A percentile compares a stretch with the other conserved stretches of the same genome.
Evolutionary conservation across 345 rosid genomes (phyloP).

Genomic region (Eucalyptus sp.): DNA sequence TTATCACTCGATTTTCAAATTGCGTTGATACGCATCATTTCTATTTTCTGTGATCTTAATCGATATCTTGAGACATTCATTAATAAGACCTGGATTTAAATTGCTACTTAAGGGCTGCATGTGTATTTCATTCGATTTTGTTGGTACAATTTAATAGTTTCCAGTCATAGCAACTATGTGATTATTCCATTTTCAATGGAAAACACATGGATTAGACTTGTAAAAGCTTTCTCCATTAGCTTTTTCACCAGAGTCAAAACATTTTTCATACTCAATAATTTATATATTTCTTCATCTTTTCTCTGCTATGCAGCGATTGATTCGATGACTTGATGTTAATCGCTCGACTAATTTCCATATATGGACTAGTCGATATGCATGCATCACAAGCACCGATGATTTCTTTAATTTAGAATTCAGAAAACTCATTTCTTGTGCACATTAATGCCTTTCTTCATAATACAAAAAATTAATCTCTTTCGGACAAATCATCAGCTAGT

Average conservation of each 20-base stretch:
- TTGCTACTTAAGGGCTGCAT: not conserved
- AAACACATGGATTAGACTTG: not conserved
- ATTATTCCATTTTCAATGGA: not conserved
- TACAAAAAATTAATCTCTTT: not conserved
- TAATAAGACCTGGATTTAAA: not conserved
- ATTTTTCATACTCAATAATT: not conserved
- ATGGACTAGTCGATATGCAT: not conserved
- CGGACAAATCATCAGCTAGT: not conserved
- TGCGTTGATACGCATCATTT: not conserved
- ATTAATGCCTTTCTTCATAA: not conserved
- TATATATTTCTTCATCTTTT: not conserved
- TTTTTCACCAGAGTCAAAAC: rapidly evolving
- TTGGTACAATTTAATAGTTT: not conserved
- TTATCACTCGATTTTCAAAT: not conserved
- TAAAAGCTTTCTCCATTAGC: not conserved
- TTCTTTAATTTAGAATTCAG: not conserved
- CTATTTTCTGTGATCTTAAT: not conserved
- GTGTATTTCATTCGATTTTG: not conserved
- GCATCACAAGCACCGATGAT: not conserved
- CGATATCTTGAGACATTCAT: not conserved
- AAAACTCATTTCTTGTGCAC: not conserved
- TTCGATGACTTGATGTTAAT: not conserved
- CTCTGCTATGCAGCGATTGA: rapidly evolving
- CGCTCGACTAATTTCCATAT: not conserved
- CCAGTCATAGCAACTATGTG: not conserved